Conservation (phyloP, 2,329 filamentous ascomycete genomes). For the Hirsutella rhossiliensis region DNA sequence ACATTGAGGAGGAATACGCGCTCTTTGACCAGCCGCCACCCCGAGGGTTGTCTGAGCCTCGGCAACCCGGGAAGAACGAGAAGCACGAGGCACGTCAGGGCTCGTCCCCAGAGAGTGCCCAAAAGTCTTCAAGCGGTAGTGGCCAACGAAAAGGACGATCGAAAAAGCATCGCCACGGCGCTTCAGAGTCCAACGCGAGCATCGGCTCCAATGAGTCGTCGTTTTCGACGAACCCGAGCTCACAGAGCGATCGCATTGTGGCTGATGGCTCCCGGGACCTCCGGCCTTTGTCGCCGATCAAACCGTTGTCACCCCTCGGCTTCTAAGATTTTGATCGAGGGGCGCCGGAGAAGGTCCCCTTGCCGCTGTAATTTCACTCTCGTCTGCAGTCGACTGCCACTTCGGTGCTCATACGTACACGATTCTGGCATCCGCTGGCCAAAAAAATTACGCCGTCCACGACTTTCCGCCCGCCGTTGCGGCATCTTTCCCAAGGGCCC, state of each 20-base stretch:
- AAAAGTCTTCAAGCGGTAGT: conserved; percentile 26
- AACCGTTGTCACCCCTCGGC: conserved; percentile 51
- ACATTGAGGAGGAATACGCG: conserved; percentile 56
- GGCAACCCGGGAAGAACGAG: conserved; percentile 13
- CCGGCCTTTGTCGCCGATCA: conserved; percentile 51
- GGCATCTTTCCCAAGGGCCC: too few relatives aligned
- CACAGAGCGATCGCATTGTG: conserved; percentile 24
- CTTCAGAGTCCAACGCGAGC: conserved; percentile 30
- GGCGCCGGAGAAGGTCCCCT: background rate
- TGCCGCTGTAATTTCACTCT: background rate
- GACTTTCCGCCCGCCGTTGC: too few relatives aligned
- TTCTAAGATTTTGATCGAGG: conserved; percentile 24
- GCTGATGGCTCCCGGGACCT: conserved; percentile 26
- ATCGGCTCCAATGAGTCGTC: conserved; percentile 29
- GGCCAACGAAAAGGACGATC: conserved; percentile 12
- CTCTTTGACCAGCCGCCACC: conserved; percentile 47
- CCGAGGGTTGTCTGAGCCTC: conserved; percentile 28
- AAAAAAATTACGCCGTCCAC: too few relatives aligned
- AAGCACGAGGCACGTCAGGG: conserved; percentile 7
- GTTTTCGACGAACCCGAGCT: conserved; percentile 33
- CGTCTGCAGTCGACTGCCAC: too few relatives aligned
- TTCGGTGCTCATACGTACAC: too few relatives aligned
- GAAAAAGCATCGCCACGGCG: conserved; percentile 31
- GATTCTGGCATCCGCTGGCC: too few relatives aligned
- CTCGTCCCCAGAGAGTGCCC: conserved; percentile 56